Evolutionary conservation across 129 eudicot genomes (phyloP).

Genomic region (Flaveria sonorensis): DNA sequence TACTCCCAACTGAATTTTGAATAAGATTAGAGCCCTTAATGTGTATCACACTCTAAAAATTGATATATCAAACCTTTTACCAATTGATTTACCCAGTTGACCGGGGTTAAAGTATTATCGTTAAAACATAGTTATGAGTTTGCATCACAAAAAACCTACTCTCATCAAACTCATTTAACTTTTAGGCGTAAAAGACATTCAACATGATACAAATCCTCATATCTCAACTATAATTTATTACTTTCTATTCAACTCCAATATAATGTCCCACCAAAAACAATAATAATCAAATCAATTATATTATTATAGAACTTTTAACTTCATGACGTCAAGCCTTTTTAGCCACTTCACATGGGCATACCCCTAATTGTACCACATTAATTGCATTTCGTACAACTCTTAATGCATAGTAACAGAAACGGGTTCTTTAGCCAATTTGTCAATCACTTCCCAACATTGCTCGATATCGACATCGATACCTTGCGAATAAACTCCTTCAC

Average conservation of each 20-base stretch:
- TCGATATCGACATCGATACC: not conserved
- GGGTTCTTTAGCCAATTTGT: not conserved
- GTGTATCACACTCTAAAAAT: too few relatives aligned
- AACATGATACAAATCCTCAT: too few relatives aligned
- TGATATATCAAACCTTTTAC: too few relatives aligned
- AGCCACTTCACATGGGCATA: not conserved
- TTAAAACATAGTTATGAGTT: too few relatives aligned
- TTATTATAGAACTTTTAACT: not conserved
- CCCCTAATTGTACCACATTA: not conserved
- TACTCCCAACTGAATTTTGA: too few relatives aligned
- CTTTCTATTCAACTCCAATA: not conserved
- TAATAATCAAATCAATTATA: not conserved
- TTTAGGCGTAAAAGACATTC: too few relatives aligned
- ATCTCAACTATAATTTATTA: too few relatives aligned
- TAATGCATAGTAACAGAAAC: not conserved
- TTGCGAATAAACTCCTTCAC: constrained; percentile 1
- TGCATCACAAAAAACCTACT: too few relatives aligned
- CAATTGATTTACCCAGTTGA: too few relatives aligned
- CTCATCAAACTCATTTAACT: too few relatives aligned
- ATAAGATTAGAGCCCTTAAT: too few relatives aligned
- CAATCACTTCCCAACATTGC: not conserved
- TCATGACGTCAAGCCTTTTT: not conserved
- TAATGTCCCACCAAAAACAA: not conserved
- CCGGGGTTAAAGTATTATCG: too few relatives aligned
- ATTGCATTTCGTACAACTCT: not conserved